Conservation (phyloP, 305 asterid genomes). For the Rubia peregrina region DNA sequence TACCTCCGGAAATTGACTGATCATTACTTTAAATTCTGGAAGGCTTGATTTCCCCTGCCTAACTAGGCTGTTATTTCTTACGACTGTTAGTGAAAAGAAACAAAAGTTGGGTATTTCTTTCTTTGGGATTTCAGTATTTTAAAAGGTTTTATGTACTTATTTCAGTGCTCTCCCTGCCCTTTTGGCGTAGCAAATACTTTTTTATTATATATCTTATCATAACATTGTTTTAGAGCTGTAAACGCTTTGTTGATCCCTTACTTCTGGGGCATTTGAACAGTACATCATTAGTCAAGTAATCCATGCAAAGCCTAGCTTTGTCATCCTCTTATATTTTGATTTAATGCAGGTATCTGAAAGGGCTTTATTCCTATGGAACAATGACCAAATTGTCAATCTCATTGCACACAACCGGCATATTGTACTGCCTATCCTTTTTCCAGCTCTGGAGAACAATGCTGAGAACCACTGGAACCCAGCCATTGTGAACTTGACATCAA, state of each 20-base stretch:
- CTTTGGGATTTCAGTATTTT: background rate
- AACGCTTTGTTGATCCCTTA: background rate
- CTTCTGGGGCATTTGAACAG: slow-evolving; percentile 1
- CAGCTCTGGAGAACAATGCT: slow-evolving; percentile 59
- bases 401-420: slow-evolving; percentile 54
- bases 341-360: slow-evolving; percentile 71
- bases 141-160: background rate
- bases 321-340: background rate
- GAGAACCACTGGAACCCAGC: slow-evolving; percentile 69
- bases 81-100: background rate
- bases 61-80: background rate
- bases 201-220: background rate
- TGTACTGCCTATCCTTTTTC: slow-evolving; percentile 60
- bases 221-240: background rate
- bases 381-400: slow-evolving; percentile 48
- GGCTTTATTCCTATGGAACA: slow-evolving; percentile 71
- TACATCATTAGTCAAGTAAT: background rate
- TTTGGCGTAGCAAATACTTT: background rate
- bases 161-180: background rate
- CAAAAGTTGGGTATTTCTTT: background rate
- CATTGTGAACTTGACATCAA: slow-evolving; percentile 52
- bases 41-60: background rate
- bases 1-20: background rate
- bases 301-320: background rate
- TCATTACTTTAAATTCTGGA: background rate